phyloP scores from a whole-genome alignment of 2,329 filamentous ascomycete genomes.

The Colletotrichum scovillei region DNA sequence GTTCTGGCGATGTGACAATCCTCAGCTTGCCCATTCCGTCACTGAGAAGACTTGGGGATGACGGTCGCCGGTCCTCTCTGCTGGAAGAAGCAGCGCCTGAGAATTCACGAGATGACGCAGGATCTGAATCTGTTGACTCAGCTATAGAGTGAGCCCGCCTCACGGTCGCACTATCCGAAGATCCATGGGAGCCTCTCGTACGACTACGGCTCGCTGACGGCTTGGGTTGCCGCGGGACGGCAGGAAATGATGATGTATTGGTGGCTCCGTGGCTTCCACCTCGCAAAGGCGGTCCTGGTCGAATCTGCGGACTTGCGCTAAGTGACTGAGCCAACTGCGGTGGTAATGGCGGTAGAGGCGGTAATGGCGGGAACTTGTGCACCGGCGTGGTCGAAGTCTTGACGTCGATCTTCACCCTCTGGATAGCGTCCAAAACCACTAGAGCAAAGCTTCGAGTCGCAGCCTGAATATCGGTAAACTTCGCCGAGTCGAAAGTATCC shows the following conservation, averaged over 20 bases:
- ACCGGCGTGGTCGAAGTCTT: constrained; percentile 15
- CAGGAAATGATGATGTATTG: neutral
- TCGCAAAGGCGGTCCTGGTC: neutral
- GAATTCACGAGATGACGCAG: neutral
- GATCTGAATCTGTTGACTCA: constrained; percentile 1
- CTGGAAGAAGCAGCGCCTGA: neutral
- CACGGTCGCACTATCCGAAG: neutral
- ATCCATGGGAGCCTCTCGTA: constrained; percentile 3
- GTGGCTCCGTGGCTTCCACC: neutral
- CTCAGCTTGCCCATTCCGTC: constrained; percentile 6
- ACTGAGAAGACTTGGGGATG: constrained; percentile 12
- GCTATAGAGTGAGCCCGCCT: neutral
- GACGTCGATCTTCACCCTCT: constrained; percentile 38
- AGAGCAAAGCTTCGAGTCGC: constrained; percentile 54
- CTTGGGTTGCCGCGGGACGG: neutral
- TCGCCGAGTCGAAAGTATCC: constrained; percentile 49
- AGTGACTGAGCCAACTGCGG: neutral
- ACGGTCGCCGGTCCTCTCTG: neutral
- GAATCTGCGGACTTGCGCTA: neutral
- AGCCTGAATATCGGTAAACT: constrained; percentile 51
- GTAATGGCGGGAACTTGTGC: constrained; percentile 26
- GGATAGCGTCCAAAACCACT: constrained; percentile 50
- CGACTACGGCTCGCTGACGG: neutral
- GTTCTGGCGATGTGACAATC: neutral
- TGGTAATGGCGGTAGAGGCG: constrained; percentile 26